Percentiles rank a stretch among this genome's conserved stretches.
Evolutionary conservation across 345 rosid genomes (phyloP).

Genomic region (Brassica carinata): DNA sequence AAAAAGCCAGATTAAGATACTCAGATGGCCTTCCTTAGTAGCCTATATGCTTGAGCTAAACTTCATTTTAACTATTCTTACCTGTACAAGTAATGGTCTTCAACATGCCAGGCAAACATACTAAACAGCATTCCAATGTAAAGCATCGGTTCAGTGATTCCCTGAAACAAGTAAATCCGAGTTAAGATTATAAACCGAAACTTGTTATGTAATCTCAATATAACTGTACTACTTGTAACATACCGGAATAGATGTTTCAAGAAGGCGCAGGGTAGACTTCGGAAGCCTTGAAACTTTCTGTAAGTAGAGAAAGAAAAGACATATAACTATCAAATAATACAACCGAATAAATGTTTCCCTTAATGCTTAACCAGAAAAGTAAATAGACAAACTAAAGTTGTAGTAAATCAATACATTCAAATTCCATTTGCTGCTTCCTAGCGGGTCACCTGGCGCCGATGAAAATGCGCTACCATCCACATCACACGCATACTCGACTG

Average conservation of each 20-base stretch:
- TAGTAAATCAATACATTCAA: constrained; percentile 71
- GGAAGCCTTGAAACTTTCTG: constrained; percentile 88
- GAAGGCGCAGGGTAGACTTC: constrained; percentile 85
- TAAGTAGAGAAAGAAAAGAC: constrained; percentile 31
- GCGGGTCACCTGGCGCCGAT: constrained; percentile 77
- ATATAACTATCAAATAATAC: constrained; percentile 6
- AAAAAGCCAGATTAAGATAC: not conserved
- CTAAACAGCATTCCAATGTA: constrained; percentile 99
- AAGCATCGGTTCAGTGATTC: constrained; percentile 99
- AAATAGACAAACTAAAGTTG: not conserved
- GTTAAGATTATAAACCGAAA: not conserved
- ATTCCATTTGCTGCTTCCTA: constrained; percentile 98
- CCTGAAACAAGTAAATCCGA: constrained; percentile 59
- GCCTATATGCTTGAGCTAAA: constrained; percentile 12
- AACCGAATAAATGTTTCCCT: not conserved
- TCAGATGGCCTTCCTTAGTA: not conserved
- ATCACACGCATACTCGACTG: constrained; percentile 99
- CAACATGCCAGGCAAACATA: constrained; percentile 99
- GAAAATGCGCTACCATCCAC: constrained; percentile 99
- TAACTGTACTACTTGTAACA: constrained; percentile 2
- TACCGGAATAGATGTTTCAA: constrained; percentile 91
- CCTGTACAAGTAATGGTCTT: constrained; percentile 99
- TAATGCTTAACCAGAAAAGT: constrained; percentile 7
- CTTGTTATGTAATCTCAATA: not conserved
- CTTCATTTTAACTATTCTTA: constrained; percentile 34